Conservation (phyloP, 805 yeast species). For the Metschnikowia kunwiensis region DNA sequence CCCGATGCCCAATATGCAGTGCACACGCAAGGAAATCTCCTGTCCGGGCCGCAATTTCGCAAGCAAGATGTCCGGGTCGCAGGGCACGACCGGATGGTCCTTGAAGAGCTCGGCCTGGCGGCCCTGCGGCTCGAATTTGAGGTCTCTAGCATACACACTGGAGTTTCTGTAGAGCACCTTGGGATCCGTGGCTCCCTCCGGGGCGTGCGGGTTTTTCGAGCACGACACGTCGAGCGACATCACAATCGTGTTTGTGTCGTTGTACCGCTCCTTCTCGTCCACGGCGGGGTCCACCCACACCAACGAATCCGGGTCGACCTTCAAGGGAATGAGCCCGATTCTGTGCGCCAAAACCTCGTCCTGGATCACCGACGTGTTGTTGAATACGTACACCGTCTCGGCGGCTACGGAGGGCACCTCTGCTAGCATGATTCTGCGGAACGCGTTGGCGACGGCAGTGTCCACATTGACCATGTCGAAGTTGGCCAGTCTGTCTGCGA, state of each 20-base stretch:
- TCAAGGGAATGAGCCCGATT: slow-evolving; percentile 87
- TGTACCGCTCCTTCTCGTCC: slow-evolving; percentile 64
- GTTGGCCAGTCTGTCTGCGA: slow-evolving; percentile 69
- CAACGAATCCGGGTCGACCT: slow-evolving; percentile 84
- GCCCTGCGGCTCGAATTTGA: slow-evolving; percentile 90
- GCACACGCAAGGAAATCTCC: slow-evolving; percentile 86
- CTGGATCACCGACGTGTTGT: slow-evolving; percentile 94
- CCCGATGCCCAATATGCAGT: slow-evolving; percentile 89
- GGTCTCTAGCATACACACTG: slow-evolving; percentile 83
- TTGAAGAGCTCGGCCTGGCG: slow-evolving; percentile 72
- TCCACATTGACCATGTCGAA: slow-evolving; percentile 86
- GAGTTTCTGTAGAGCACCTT: slow-evolving; percentile 79
- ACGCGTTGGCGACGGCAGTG: slow-evolving; percentile 92
- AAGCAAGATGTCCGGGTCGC: slow-evolving; percentile 84
- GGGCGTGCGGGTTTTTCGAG: slow-evolving; percentile 80
- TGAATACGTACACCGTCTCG: slow-evolving; percentile 84
- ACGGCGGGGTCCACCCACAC: slow-evolving; percentile 72
- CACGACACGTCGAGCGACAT: slow-evolving; percentile 78
- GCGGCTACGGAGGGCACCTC: slow-evolving; percentile 97
- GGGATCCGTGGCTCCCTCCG: slow-evolving; percentile 75
- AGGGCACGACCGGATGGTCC: slow-evolving; percentile 63
- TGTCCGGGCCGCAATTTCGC: slow-evolving; percentile 97
- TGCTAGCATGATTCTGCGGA: slow-evolving; percentile 93
- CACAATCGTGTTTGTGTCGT: slow-evolving; percentile 87
- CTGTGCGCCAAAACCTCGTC: slow-evolving; percentile 97